These are phyloP conservation scores for Microbotryomycetes sp. DNA, from an alignment of 1,284 basidiomycete genomes.

Conservation along the genomic window DNA sequence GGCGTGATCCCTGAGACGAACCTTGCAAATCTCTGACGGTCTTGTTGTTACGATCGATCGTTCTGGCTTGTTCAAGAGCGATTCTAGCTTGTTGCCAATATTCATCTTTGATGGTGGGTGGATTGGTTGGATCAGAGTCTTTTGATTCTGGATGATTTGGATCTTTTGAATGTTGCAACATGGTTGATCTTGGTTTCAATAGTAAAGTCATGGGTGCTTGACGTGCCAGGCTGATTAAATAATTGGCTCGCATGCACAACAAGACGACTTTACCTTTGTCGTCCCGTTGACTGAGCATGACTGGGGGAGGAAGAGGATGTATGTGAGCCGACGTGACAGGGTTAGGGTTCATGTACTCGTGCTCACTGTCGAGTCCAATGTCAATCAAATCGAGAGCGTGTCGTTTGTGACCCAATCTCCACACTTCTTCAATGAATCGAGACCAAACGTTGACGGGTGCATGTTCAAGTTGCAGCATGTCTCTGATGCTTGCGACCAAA, in stretches of 20 bases:
- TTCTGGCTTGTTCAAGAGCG: constrained; percentile 31
- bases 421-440: constrained; percentile 67
- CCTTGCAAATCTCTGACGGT: constrained; percentile 9
- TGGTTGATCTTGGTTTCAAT: constrained; percentile 59
- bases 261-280: constrained; percentile 49
- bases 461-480: constrained; percentile 61
- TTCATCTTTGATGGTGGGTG: constrained; percentile 54
- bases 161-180: constrained; percentile 7
- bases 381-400: constrained; percentile 55
- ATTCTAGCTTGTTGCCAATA: constrained; percentile 53
- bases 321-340: constrained; percentile 1
- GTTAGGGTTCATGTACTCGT: constrained; percentile 37
- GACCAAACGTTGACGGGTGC: constrained; percentile 67
- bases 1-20: constrained; percentile 52
- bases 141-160: constrained; percentile 25
- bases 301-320: too few species aligned
- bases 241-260: constrained; percentile 72
- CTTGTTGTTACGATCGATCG: constrained; percentile 25
- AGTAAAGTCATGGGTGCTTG: constrained; percentile 73
- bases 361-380: constrained; percentile 41
- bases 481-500: constrained; percentile 62
- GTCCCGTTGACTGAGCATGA: constrained; percentile 33
- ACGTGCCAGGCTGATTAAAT: constrained; percentile 68
- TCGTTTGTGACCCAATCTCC: constrained; percentile 59
- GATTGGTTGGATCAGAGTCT: not conserved